Base-by-base conservation (phyloP, 2,329 filamentous ascomycete species). In the Chalaropsis thielavioides region DNA sequence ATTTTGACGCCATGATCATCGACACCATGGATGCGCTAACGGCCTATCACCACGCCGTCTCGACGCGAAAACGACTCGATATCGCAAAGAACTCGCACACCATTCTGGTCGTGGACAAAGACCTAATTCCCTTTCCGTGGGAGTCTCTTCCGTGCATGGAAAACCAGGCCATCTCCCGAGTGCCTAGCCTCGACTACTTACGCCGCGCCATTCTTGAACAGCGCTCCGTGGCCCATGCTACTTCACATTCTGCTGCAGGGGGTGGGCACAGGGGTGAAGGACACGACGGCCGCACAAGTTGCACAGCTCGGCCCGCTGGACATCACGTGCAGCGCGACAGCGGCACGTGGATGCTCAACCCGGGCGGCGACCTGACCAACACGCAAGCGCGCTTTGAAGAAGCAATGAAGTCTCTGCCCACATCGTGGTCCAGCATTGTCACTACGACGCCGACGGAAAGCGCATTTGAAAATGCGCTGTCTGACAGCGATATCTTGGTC, bases 61-160 rank as follows among this genome's bases (percentile, higher is more conserved):
- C 76, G 64, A 65, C 66, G 31, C 64, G 56, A n/a, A 41, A 56
- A 31, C 60, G 63, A 17, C 63, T 65, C 0, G 72, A 76, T 38
- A 73, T 74, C 6, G 76, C 78, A 40, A 73, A 76, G 11, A 77
- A 77, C 38, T 72, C 74, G 1, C 94, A 99, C 72, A 92, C 90
- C 0, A 87, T 99, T 63, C 79, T 99, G 2, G 85, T 99, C 6
- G 80, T 99, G 5, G 94, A 99, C 75, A 96, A 96, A 74, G 82
- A 88, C 1, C 80, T 99, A 1, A 94, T 97, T 71, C 80, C 84
- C 1, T 95, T 99, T 71, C 94, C 94, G 0, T 99, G 95, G 94
- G 94, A 99, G 72, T 96, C 90, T 0, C 77, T 99, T 44, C 90
- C 92, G 0, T 96, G 90, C 72, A 83, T 99, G 72, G 82, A 89